Base-by-base conservation (phyloP, 2,329 filamentous ascomycete genomes). In the Scedosporium aurantiacum region DNA sequence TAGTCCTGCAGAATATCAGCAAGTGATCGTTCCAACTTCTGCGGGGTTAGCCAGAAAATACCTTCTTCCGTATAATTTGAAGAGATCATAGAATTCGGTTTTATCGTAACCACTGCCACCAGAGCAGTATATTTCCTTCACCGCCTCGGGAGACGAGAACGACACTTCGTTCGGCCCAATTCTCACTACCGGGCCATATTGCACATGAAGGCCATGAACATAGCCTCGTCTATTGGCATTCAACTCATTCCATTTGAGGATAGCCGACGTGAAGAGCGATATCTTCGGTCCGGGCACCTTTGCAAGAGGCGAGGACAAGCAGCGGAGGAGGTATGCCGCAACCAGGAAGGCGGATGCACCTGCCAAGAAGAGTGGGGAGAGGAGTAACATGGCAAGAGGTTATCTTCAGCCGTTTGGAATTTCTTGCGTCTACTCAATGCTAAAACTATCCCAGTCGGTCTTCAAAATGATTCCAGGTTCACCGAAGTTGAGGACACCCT, bases 41-140 rank as follows among this genome's bases (percentile, higher is more conserved):
- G 37, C 40, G 8, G 3, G 14, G 18, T 10, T 10, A 47, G 16
- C 16, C 43, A 58, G 10, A 37, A 60, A 12, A 3, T 69, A 82
- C 81, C 81, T 79, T 63, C 78, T 76, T 10, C 78, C 80, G 65
- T 82, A 86, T 3, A 84, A 75, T 62, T 68, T 79, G 64, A 87
- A 87, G 18, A 87, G 69, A 63, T 83, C 73, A 66, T 87, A 87
- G 65, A 86, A 86, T 62, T 82, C 79, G 0, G 82, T 85, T 73
- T 86, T 87, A 67, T 87, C 82, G 67, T 82, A 87, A 25, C 83
- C 84, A 67, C 82, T 85, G 3, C 83, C 83, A 0, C 79, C 79
- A 0, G 80, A 81, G 65, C 79, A 78, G 70, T 87, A 88, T 55
- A 86, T 86, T 71, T 85, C 81, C 68, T 82, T 86, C 60, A 86